Evolutionary conservation across 305 asterid species (phyloP).

Genomic region (Fraxinus dipetala): DNA sequence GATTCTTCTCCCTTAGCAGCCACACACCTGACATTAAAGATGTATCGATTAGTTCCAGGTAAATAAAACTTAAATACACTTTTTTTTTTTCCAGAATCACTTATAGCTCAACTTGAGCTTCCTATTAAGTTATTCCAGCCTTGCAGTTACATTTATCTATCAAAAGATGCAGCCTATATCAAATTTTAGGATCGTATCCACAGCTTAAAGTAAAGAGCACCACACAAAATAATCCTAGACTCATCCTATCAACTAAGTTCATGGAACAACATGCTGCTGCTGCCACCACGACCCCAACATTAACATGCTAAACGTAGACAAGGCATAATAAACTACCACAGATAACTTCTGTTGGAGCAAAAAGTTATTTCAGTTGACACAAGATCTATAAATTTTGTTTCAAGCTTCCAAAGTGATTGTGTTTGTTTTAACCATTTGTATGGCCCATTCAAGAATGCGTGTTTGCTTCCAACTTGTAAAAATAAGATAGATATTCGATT

Average conservation of each 20-base stretch:
- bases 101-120: background rate
- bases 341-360: background rate
- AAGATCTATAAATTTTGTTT: background rate
- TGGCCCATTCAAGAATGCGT: background rate
- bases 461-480: background rate
- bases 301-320: background rate
- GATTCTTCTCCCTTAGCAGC: constrained; percentile 74
- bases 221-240: background rate
- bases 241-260: background rate
- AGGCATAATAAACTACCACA: background rate
- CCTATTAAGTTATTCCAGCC: background rate
- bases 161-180: background rate
- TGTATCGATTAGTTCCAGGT: background rate
- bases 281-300: background rate
- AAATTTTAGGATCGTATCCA: background rate
- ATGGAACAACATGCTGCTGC: background rate
- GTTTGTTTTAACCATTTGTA: background rate
- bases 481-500: background rate
- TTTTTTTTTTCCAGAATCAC: background rate
- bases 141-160: background rate
- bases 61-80: background rate
- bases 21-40: constrained; percentile 49
- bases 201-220: background rate
- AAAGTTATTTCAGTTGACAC: background rate
- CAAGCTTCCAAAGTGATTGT: background rate